A percentile compares a stretch with the other conserved stretches of the same genome.
These are phyloP conservation scores for Leccinum cinnamomeum DNA, from an alignment of 1,284 basidiomycete species.

Conservation along the genomic window DNA sequence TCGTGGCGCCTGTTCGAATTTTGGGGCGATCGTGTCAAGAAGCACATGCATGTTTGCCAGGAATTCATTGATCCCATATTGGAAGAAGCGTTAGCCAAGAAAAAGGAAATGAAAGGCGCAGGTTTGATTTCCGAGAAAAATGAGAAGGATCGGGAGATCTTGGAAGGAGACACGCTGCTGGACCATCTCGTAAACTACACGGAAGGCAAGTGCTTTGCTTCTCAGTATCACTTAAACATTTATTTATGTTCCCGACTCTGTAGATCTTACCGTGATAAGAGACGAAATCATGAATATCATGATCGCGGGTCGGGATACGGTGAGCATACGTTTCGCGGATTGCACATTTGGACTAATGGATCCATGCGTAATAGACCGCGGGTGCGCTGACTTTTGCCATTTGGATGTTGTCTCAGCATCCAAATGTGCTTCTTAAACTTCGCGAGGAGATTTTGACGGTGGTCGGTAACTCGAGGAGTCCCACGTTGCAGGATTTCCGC, in stretches of 20 bases:
- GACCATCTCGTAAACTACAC: constrained; percentile 35
- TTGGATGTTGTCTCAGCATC: constrained; percentile 57
- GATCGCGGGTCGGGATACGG: constrained; percentile 53
- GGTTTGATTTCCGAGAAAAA: constrained; percentile 15
- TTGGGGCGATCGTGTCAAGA: constrained; percentile 33
- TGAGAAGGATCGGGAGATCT: constrained; percentile 18
- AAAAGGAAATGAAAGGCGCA: constrained; percentile 18
- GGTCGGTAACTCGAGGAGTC: constrained; percentile 45
- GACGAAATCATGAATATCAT: constrained; percentile 54
- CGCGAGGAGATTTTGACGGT: constrained; percentile 53
- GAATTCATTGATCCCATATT: constrained; percentile 39
- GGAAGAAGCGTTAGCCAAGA: constrained; percentile 32
- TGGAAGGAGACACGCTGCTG: constrained; percentile 32
- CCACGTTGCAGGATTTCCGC: constrained; percentile 53
- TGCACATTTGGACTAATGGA: neutral
- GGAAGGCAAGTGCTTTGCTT: constrained; percentile 19
- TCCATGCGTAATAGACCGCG: constrained; percentile 43
- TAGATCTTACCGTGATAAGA: constrained; percentile 39
- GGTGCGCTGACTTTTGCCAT: constrained; percentile 51
- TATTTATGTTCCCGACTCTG: neutral
- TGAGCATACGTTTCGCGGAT: constrained; percentile 20
- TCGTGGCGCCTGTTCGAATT: constrained; percentile 38
- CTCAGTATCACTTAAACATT: neutral
- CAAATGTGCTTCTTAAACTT: constrained; percentile 46
- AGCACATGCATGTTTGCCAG: constrained; percentile 36